Base-by-base conservation (phyloP, 2,329 filamentous ascomycete genomes). In the Fulvia fulva region DNA sequence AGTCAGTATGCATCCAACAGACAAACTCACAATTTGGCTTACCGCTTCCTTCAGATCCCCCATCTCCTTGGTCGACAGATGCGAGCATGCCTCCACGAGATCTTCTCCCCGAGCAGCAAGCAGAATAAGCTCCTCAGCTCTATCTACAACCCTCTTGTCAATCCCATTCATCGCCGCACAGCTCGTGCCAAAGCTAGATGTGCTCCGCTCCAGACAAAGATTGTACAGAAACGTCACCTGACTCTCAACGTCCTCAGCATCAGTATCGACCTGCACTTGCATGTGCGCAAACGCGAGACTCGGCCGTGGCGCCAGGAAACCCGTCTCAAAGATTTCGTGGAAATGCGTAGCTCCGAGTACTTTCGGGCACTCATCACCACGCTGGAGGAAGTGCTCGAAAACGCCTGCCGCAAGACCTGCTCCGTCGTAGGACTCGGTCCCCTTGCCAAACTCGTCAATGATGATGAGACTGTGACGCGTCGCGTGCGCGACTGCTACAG, bases 121-220 rank as follows among this genome's bases (percentile, higher is more conserved):
- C 6, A 84, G 73, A 22, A 88, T 84, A 34, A 99, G 80, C 7
- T 87, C 82, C 63, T 91, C 87, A 0, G 93, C 91, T 56, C 92
- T 84, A 16, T 87, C 77, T 6, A 97, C 82, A 9, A 97, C 83
- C 5, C 81, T 79, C 19, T 75, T 69, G 28, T 90, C 87, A 14
- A 99, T 85, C 1, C 92, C 92, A 67, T 96, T 97, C 73, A 96
- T 83, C 3, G 86, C 86, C 26, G 94, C 94, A 70, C 94, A 97
- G 54, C 80, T 82, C 26, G 87, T 89, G 0, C 94, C 94, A 68
- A 96, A 95, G 69, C 91, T 97, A 14, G 89, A 88, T 7, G 79
- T 84, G 65, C 87, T 93, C 56, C 87, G 81, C 0, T 92, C 92
- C 1, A 78, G 60, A n/a, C 63, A 60, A 32, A 67, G 67, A 21